Evolutionary conservation across 495 filamentous ascomycete species (phyloP), one percentile per base, ranked within the genome.

Genomic region (Terfezia boudieri): DNA sequence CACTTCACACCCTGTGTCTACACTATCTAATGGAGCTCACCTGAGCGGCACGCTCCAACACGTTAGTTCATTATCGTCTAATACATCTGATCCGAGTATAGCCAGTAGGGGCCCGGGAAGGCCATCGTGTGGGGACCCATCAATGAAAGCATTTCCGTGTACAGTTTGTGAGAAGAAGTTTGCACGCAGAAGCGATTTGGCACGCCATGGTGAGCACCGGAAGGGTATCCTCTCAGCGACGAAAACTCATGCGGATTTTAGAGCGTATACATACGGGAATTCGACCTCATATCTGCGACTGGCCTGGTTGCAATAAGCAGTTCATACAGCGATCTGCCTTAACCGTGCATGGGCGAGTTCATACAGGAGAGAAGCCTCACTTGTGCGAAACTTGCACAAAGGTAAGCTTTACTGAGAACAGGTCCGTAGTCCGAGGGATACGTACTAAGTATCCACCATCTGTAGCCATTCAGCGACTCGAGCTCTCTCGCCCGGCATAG

Each of bases 271-370:
- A 98, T 64, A 94, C 79, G 51, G 92, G 92, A 12, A 72, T 88
- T 48, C 74, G 92, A 38, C 90, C 90, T 37, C 90, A 98, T 67
- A 83, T 86, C 49, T 98, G 90, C 67, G 88, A 94, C 58, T 82
- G 78, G 66, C 82, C 82, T 41, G 82, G 81, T 16, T 98, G 90
- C 67, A 80, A 80, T 36, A 98, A 96, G 66, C 87, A 89, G 62
- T 98, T 98, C 66, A 98, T 98, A 59, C 90, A 98, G 63, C 79
- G 90, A 37, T 95, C 90, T n/a, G 90, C 90, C 9, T 72, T 98
- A 66, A 98, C 90, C 1, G 90, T 98, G 4, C 90, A 98, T 67
- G 78, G 81, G 58, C 81, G 90, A 52, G 90, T 96, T 36, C 90
- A 98, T 61, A 96, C 90, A 2, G 90, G 90, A 49, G 90, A 98